Evolutionary conservation across 2,329 filamentous ascomycete species (phyloP).

Genomic region (Colletotrichum siamense): DNA sequence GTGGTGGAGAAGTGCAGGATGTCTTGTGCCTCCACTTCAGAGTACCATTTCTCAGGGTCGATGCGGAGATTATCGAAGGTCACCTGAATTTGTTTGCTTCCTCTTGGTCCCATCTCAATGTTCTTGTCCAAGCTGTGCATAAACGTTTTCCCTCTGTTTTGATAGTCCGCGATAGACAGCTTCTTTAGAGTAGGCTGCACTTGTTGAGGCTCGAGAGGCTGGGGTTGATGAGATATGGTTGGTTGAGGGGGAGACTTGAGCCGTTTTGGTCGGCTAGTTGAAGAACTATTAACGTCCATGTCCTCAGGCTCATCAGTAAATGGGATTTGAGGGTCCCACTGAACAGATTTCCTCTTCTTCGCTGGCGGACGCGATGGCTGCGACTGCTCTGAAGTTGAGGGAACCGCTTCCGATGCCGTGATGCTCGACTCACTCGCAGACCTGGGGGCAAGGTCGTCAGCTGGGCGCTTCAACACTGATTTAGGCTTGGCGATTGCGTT

Average conservation of each 20-base stretch:
- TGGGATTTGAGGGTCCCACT: slow-evolving; percentile 31
- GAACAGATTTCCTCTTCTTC: slow-evolving; percentile 32
- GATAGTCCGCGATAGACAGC: slow-evolving; percentile 11
- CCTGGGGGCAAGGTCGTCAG: not conserved
- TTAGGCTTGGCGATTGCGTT: not conserved
- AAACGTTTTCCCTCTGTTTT: not conserved
- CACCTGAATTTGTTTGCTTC: slow-evolving; percentile 3
- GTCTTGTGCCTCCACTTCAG: slow-evolving; percentile 27
- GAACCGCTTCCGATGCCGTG: not conserved
- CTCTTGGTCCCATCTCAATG: slow-evolving; percentile 6
- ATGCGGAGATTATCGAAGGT: slow-evolving; percentile 13
- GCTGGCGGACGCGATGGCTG: not conserved
- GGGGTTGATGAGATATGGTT: not conserved
- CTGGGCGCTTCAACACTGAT: not conserved
- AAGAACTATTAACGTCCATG: slow-evolving; percentile 20
- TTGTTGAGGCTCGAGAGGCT: not conserved
- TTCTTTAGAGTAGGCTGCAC: not conserved
- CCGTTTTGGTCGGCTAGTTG: not conserved
- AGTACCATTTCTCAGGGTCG: slow-evolving; percentile 28
- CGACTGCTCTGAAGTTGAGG: not conserved
- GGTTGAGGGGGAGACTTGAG: slow-evolving; percentile 10
- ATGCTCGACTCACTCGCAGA: slow-evolving; percentile 7
- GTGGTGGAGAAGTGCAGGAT: slow-evolving; percentile 37
- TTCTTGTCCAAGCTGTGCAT: slow-evolving; percentile 2
- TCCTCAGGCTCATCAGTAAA: slow-evolving; percentile 29